Conservation (phyloP, 2,329 filamentous ascomycete species). For the Pleurostoma richardsiae region DNA sequence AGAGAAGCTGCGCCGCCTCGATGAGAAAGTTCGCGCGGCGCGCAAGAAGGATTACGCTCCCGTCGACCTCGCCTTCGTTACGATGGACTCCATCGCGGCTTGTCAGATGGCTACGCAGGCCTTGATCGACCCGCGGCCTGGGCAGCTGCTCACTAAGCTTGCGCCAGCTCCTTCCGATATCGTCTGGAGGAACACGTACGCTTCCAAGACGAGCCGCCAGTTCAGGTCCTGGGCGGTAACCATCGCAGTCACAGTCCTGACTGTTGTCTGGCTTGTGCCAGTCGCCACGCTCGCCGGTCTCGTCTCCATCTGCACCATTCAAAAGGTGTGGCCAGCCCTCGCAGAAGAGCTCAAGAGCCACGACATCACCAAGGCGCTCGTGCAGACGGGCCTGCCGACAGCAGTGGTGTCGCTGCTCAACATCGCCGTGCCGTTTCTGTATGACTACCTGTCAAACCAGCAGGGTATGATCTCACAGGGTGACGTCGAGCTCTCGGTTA, state of each 20-base stretch:
- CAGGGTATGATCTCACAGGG: slow-evolving; percentile 95
- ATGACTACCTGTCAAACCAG: slow-evolving; percentile 84
- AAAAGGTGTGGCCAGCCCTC: slow-evolving; percentile 65
- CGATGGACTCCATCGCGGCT: slow-evolving; percentile 91
- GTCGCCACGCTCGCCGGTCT: slow-evolving; percentile 75
- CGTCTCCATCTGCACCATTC: slow-evolving; percentile 76
- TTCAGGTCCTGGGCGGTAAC: slow-evolving; percentile 81
- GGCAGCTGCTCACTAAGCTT: slow-evolving; percentile 76
- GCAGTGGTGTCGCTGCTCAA: slow-evolving; percentile 82
- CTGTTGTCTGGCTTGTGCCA: slow-evolving; percentile 82
- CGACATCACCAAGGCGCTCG: slow-evolving; percentile 65
- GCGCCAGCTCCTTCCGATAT: slow-evolving; percentile 88
- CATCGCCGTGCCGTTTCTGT: slow-evolving; percentile 85
- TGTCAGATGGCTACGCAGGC: slow-evolving; percentile 96
- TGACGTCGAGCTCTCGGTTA: slow-evolving; percentile 88
- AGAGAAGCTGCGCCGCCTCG: slow-evolving; percentile 72
- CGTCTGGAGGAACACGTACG: slow-evolving; percentile 93
- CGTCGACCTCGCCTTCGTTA: slow-evolving; percentile 87
- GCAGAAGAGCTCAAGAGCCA: slow-evolving; percentile 64
- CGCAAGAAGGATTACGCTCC: slow-evolving; percentile 72
- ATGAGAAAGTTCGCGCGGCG: slow-evolving; percentile 66
- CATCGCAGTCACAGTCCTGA: slow-evolving; percentile 73
- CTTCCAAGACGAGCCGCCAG: slow-evolving; percentile 68
- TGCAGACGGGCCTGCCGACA: slow-evolving; percentile 85
- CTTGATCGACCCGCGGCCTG: slow-evolving; percentile 83